Conservation (phyloP, 495 filamentous ascomycete species). For the Podospora fimiseda region DNA sequence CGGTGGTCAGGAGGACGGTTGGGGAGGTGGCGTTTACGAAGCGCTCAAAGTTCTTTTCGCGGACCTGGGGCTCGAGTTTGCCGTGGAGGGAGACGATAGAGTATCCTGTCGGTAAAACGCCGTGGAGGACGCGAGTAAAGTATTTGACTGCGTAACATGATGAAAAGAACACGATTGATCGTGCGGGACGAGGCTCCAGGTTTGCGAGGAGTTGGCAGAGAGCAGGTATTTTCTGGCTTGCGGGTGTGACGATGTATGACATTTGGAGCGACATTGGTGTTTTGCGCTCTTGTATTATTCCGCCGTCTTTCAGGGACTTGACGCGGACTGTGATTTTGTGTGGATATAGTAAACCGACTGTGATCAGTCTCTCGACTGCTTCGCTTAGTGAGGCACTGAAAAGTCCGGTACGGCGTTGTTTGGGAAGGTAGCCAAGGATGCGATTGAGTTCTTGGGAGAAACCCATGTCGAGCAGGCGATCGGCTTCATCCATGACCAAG, state of each 20-base stretch:
- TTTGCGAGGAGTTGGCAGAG: conserved; percentile 63
- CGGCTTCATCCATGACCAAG: conserved; percentile 90
- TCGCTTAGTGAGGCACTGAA: conserved; percentile 93
- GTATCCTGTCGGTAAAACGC: conserved; percentile 56
- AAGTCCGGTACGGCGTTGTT: conserved; percentile 86
- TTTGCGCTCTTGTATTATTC: conserved; percentile 70
- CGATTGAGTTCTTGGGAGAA: conserved; percentile 85
- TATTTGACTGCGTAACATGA: conserved; percentile 96
- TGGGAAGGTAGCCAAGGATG: conserved; percentile 78
- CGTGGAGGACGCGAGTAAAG: conserved; percentile 67
- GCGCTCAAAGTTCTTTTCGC: conserved; percentile 31
- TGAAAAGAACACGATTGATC: conserved; percentile 89
- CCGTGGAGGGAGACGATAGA: conserved; percentile 78
- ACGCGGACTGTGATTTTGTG: conserved; percentile 92
- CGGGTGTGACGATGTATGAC: conserved; percentile 70
- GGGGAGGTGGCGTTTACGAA: conserved; percentile 61
- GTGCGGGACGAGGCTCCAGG: conserved; percentile 65
- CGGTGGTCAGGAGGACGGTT: conserved; percentile 66
- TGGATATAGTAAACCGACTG: conserved; percentile 86
- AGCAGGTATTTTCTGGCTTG: conserved; percentile 69
- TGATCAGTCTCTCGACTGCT: conserved; percentile 83
- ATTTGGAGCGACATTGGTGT: conserved; percentile 88
- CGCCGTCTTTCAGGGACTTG: conserved; percentile 52
- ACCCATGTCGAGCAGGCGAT: conserved; percentile 86
- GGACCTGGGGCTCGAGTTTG: conserved; percentile 73